Conservation (phyloP, 1,284 basidiomycete genomes). For the Sanghuangporus weigelae region DNA sequence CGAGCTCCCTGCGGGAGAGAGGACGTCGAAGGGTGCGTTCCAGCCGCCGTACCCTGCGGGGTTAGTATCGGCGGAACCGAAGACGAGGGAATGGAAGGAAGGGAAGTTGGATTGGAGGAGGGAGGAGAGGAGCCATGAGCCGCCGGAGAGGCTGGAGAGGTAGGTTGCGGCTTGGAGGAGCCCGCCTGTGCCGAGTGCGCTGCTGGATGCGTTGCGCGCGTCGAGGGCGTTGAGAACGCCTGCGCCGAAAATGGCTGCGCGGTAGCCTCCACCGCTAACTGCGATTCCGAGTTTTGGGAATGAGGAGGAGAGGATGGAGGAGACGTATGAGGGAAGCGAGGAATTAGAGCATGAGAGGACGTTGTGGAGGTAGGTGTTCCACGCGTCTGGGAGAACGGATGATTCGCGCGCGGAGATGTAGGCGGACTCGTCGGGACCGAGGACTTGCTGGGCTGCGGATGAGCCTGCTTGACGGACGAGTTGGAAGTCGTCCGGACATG, state of each 20-base stretch:
- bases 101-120: slow-evolving; percentile 37
- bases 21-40: slow-evolving; percentile 28
- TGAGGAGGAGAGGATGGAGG: slow-evolving; percentile 26
- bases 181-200: slow-evolving; percentile 39
- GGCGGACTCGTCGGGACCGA: slow-evolving; percentile 26
- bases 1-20: slow-evolving; percentile 18
- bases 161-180: slow-evolving; percentile 44
- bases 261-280: slow-evolving; percentile 41
- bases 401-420: slow-evolving; percentile 30
- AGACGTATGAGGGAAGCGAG: slow-evolving; percentile 32
- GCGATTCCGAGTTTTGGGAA: slow-evolving; percentile 39
- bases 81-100: slow-evolving; percentile 31
- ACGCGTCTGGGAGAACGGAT: slow-evolving; percentile 28
- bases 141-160: slow-evolving; percentile 40
- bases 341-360: slow-evolving; percentile 23
- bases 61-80: slow-evolving; percentile 19
- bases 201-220: slow-evolving; percentile 39
- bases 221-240: slow-evolving; percentile 47
- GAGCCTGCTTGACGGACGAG: slow-evolving; percentile 19
- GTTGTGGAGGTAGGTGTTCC: slow-evolving; percentile 30
- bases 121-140: slow-evolving; percentile 35
- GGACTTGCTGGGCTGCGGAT: slow-evolving; percentile 24
- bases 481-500: slow-evolving; percentile 14
- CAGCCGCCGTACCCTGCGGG: slow-evolving; percentile 31
- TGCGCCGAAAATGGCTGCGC: slow-evolving; percentile 46